Evolutionary conservation across 306 rosid genomes (phyloP), one percentile per base, ranked within the genome.

Genomic region (Sindora glabra): DNA sequence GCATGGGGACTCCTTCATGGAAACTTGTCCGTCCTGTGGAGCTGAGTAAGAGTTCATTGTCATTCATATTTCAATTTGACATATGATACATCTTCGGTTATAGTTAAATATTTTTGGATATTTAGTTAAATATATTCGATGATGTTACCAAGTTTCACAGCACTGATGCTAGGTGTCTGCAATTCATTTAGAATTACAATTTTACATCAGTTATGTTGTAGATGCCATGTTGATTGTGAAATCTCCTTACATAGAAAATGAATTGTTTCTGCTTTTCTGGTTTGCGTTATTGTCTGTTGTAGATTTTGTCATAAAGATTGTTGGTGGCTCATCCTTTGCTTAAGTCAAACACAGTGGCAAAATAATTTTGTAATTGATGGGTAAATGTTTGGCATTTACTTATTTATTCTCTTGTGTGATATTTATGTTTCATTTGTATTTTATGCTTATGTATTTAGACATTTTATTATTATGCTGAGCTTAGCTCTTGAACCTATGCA

Each of bases 1-100:
- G 77, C 99, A 92, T 46, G 99, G 99, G 15, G 86, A 92, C 83
- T 88, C 99, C 54, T 92, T 92, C 74, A 82, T 92, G 96, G 99
- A 92, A 77, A 70, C 84, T 56, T 92, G 99, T 71, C 86, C 90
- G 64, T 83, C 89, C 12, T 92, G 99, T 73, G 95, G 96, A 71
- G 67, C 56, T 0, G 99, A 92, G 99, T 92, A 88, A 73, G 95
- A 64, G 53, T 66, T 68, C 36, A 33, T 70, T 58, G 17, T 42
- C 48, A 22, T n/a, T 48, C 26, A 23, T 18, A 33, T 37, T 51
- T 27, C 37, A 38, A 32, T 64, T 56, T 59, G 30, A 11, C 54
- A n/a, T 19, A 40, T 25, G 23, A 38, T n/a, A 29, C 39, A 18
- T 15, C 36, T 48, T 44, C 16, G 36, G 13, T 39, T 13, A 33